A percentile compares a stretch with the other conserved stretches of the same genome.
These are phyloP conservation scores for Hamamelis virginiana DNA, from an alignment of 164 flowering plant genomes.

Conservation along the genomic window DNA sequence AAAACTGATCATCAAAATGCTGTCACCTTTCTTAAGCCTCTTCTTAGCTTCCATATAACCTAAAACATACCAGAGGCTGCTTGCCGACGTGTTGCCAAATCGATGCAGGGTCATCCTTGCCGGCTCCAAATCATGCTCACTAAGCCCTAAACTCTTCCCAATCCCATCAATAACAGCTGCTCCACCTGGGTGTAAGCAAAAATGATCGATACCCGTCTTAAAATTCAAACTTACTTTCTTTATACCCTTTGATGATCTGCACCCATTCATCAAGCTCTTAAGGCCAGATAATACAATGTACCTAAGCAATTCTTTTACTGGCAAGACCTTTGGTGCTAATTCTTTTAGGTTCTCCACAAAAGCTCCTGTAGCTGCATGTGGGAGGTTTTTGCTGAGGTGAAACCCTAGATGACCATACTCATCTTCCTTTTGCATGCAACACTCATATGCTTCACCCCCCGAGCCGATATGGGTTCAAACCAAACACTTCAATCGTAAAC, in stretches of 20 bases:
- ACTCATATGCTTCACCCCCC: constrained; percentile 50
- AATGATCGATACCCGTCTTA: constrained; percentile 52
- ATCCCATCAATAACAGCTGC: constrained; percentile 51
- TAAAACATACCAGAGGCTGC: constrained; percentile 70
- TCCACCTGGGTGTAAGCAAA: constrained; percentile 62
- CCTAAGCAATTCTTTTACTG: constrained; percentile 40
- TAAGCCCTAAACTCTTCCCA: constrained; percentile 42
- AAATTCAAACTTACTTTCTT: constrained; percentile 32
- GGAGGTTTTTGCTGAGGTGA: constrained; percentile 43
- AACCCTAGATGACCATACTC: constrained; percentile 37
- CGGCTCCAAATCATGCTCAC: constrained; percentile 56
- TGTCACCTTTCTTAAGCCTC: constrained; percentile 53
- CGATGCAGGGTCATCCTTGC: constrained; percentile 69
- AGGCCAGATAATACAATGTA: constrained; percentile 16
- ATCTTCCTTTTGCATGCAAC: constrained; percentile 55
- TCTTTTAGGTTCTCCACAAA: constrained; percentile 39
- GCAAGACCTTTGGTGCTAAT: constrained; percentile 48
- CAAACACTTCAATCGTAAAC: constrained; percentile 38
- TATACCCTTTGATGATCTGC: not conserved
- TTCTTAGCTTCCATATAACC: constrained; percentile 75
- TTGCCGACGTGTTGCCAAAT: constrained; percentile 70
- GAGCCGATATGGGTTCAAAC: constrained; percentile 55
- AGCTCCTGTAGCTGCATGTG: constrained; percentile 52
- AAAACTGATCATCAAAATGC: constrained; percentile 56
- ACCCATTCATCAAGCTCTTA: not conserved